Evolutionary conservation across 805 yeast species (phyloP), one percentile per base, ranked within the genome.

Genomic region (Candida boleticola): DNA sequence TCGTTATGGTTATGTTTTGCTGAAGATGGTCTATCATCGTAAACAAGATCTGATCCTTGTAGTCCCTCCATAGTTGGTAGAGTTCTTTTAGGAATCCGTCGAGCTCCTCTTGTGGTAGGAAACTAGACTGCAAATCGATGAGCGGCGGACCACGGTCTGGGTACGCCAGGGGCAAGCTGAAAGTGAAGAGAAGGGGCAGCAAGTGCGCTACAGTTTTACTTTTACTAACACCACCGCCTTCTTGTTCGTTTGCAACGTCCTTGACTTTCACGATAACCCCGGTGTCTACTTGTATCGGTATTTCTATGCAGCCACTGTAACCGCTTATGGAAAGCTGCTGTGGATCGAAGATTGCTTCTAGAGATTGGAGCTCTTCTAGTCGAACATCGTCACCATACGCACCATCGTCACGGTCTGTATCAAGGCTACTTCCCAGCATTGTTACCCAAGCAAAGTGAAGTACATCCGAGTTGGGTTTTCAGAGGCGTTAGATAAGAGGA

Each of bases 261-360:
- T 7, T 23, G 11, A 23, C 27, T 23, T 4, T n/a, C 17, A 33
- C 36, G 3, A 4, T 16, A 19, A 33, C 17, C 4, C 16, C 20
- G 13, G 26, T 5, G 10, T 33, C 36, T 4, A 33, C 65, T 64
- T 2, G 72, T 55, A 23, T 23, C 11, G 27, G 27, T 7, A 23
- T 23, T 3, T 35, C 43, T 0, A 71, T 40, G 0, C 44, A 4
- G 0, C 75, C 74, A 0, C 48, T 9, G 20, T 43, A 26, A 36
- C 53, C 49, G 26, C 51, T 39, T 17, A 37, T 4, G 58, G 51
- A 40, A 13, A 48, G 29, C 19, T 75, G 7, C 27, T 7, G 73
- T n/a, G n/a, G n/a, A 1, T 75, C 75, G 44, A 58, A 76, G 1
- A 76, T 76, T 0, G 70, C 66, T 36, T 43, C 41, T 31, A 76